These are phyloP conservation scores for Asterophora lycoperdoides DNA, from an alignment of 768 basidiomycete genomes.

Conservation along the genomic window DNA sequence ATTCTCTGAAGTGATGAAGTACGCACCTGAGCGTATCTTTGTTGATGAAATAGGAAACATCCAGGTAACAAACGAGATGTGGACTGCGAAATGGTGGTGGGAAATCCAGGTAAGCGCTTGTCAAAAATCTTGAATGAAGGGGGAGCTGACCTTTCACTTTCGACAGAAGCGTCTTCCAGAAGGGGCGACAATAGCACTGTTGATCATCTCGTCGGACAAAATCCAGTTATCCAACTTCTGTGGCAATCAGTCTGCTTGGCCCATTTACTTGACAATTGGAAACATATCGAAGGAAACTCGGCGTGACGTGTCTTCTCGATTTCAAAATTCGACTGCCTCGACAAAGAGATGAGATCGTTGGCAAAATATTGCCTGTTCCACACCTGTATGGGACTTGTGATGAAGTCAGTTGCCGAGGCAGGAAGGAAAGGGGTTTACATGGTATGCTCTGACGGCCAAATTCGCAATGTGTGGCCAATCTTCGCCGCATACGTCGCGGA, in stretches of 20 bases:
- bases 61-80: neutral
- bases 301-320: slow-evolving; percentile 20
- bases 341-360: slow-evolving; percentile 9
- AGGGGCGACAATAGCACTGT: slow-evolving; percentile 21
- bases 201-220: slow-evolving; percentile 28
- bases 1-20: neutral
- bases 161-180: slow-evolving; percentile 5
- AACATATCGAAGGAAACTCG: slow-evolving; percentile 27
- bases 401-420: slow-evolving; percentile 26
- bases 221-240: slow-evolving; percentile 24
- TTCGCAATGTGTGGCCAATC: slow-evolving; percentile 26
- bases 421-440: slow-evolving; percentile 32
- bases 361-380: slow-evolving; percentile 31
- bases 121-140: neutral
- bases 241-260: slow-evolving; percentile 31
- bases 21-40: neutral
- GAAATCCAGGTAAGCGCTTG: slow-evolving; percentile 19
- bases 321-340: slow-evolving; percentile 25
- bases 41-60: neutral
- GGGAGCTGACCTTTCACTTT: neutral
- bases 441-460: slow-evolving; percentile 24
- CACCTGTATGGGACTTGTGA: slow-evolving; percentile 23
- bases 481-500: slow-evolving; percentile 32
- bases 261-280: slow-evolving; percentile 34
- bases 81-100: slow-evolving; percentile 12